phyloP scores from a whole-genome alignment of 768 basidiomycete genomes.

The Ramaria sp. region DNA sequence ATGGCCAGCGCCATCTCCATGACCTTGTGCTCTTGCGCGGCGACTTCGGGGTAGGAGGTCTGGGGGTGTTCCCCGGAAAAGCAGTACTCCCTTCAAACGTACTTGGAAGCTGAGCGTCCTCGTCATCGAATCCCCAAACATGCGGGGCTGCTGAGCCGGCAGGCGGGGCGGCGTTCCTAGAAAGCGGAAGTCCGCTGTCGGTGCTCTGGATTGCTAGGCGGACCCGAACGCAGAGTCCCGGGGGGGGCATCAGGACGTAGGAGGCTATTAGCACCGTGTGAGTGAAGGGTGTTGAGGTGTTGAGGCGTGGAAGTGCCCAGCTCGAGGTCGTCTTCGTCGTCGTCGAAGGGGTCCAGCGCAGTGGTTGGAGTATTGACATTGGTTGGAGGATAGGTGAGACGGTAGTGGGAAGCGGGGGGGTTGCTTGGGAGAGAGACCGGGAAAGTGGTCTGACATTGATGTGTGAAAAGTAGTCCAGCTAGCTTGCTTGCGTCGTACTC shows the following conservation, averaged over 20 bases:
- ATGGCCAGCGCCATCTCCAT: too few relatives aligned
- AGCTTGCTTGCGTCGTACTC: too few relatives aligned
- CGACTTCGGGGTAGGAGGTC: slow-evolving; percentile 8
- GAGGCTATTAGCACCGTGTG: slow-evolving; percentile 47
- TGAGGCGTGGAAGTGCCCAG: slow-evolving; percentile 33
- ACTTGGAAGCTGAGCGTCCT: slow-evolving; percentile 27
- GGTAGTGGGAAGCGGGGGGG: slow-evolving; percentile 43
- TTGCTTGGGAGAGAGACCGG: slow-evolving; percentile 58
- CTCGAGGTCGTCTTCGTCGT: slow-evolving; percentile 51
- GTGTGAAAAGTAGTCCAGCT: too few relatives aligned
- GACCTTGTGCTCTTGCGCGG: slow-evolving; percentile 17
- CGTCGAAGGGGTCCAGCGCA: slow-evolving; percentile 81
- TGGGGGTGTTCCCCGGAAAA: slow-evolving; percentile 24
- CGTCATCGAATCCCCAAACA: slow-evolving; percentile 59
- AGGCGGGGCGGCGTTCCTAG: slow-evolving; percentile 47
- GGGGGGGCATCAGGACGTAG: slow-evolving; percentile 45
- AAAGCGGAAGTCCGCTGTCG: slow-evolving; percentile 45
- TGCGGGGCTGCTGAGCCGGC: slow-evolving; percentile 44
- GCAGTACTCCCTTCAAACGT: slow-evolving; percentile 35
- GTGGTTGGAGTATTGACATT: slow-evolving; percentile 32
- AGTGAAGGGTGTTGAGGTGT: slow-evolving; percentile 34
- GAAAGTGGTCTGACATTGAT: slow-evolving; percentile 47
- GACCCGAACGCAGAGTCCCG: slow-evolving; percentile 54
- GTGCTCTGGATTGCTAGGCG: slow-evolving; percentile 32
- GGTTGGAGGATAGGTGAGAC: slow-evolving; percentile 35